Conservation (phyloP, 306 rosid species). For the Gillenia trifoliata region DNA sequence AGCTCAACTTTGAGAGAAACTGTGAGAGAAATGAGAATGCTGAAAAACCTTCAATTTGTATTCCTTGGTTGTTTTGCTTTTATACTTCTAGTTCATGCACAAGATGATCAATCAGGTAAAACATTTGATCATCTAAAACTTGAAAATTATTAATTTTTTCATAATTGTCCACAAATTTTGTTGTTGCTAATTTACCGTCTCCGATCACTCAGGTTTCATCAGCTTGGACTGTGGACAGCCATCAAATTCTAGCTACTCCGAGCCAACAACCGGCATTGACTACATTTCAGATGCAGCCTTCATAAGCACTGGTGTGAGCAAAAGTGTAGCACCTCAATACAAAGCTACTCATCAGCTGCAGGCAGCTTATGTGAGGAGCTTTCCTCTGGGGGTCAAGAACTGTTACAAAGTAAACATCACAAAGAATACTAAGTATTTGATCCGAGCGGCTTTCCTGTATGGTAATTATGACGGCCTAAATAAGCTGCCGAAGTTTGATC, state of each 20-base stretch:
- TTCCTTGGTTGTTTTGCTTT: slow-evolving; percentile 10
- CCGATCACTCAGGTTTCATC: slow-evolving; percentile 38
- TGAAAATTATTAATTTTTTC: neutral
- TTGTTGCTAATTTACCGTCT: neutral
- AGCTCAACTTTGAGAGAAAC: neutral
- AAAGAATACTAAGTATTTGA: slow-evolving; percentile 27
- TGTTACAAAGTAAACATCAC: slow-evolving; percentile 45
- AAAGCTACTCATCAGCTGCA: slow-evolving; percentile 14
- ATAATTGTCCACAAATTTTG: neutral
- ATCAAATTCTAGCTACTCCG: slow-evolving; percentile 19
- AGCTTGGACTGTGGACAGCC: slow-evolving; percentile 54
- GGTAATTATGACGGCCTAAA: slow-evolving; percentile 42
- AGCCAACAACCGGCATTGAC: slow-evolving; percentile 17
- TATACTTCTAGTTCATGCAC: slow-evolving; percentile 28
- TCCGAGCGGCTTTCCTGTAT: slow-evolving; percentile 33
- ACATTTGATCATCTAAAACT: neutral
- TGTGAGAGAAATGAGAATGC: neutral
- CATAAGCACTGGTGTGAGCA: slow-evolving; percentile 28
- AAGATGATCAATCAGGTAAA: slow-evolving; percentile 42
- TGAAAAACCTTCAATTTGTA: slow-evolving; percentile 1
- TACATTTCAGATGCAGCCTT: slow-evolving; percentile 48
- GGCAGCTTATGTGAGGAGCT: slow-evolving; percentile 31
- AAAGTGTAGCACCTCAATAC: slow-evolving; percentile 5
- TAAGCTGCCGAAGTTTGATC: slow-evolving; percentile 36
- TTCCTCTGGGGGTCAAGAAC: slow-evolving; percentile 50